Evolutionary conservation across 2,329 filamentous ascomycete genomes (phyloP), one percentile per base, ranked within the genome.

Genomic region (Claviceps sp.): DNA sequence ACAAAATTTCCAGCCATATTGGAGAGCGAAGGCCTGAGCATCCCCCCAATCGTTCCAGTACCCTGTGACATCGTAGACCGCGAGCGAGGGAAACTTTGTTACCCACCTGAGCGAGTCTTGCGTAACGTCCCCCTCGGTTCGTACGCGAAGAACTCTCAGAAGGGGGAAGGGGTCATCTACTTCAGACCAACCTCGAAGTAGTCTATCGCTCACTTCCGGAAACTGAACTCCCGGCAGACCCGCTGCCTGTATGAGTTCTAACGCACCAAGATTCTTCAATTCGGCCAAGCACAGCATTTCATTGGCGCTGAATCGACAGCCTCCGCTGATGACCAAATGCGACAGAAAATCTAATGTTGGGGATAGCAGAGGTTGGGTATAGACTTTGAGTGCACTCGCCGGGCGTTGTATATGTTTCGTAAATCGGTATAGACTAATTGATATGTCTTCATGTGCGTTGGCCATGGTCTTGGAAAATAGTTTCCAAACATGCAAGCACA

Each of bases 121-220:
- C 0, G 72, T 72, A 0, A 67, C 66, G 3, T 67, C 62, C 22
- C 67, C 58, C 37, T 69, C 62, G 0, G 72, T 69, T 69, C 70
- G 70, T 14, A 78, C 67, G 30, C 69, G 66, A 43, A 78, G 59
- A 16, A 77, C 61, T 4, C 74, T 66, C 43, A 78, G 65, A 4
- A 69, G 45, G 0, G 74, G 73, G 38, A 79, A 78, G 0, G 73
- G 66, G 8, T 66, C 58, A 0, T 63, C 55, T 38, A 62, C 62
- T 46, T 69, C 64, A 0, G 68, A 66, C 73, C 74, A 78, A 22
- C 69, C 69, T 37, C 69, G 65, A 20, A 78, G 52, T 2, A 78
- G 62, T 6, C 71, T 64, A 55, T 78, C 74, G 41, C 57, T 72
- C 5, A 76, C 57, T 3, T 63, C 61, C 6, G 70, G 69, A 37